Conservation (phyloP, 768 basidiomycete genomes). For the Tylopilus vinaceipallidus region DNA sequence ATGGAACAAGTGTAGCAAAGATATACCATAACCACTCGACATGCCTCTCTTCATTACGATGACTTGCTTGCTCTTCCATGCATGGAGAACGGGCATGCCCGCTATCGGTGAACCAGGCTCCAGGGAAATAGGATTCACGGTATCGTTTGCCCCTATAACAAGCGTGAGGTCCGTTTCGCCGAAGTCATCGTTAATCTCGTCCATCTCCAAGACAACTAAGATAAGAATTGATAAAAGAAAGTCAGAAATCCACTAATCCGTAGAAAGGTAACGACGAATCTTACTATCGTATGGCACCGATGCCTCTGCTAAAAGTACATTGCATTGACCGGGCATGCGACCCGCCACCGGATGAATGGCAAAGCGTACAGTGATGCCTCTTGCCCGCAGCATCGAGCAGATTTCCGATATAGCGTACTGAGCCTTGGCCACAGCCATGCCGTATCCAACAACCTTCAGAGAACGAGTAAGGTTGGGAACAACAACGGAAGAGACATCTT, state of each 20-base stretch:
- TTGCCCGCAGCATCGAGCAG: conserved; percentile 64
- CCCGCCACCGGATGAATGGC: conserved; percentile 91
- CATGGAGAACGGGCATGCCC: conserved; percentile 90
- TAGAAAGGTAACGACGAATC: conserved; percentile 21
- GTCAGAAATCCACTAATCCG: not conserved
- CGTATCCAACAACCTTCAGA: conserved; percentile 74
- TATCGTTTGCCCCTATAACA: conserved; percentile 91
- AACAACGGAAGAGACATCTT: conserved; percentile 4
- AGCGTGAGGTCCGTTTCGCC: conserved; percentile 85
- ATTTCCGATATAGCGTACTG: conserved; percentile 81
- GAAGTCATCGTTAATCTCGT: conserved; percentile 93
- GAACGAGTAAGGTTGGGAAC: conserved; percentile 5
- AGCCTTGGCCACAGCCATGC: conserved; percentile 91
- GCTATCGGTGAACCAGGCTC: conserved; percentile 87
- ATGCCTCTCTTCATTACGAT: conserved; percentile 92
- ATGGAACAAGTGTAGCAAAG: not conserved
- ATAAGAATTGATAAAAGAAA: not conserved
- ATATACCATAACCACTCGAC: conserved; percentile 80
- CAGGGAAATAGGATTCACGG: conserved; percentile 87
- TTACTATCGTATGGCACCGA: conserved; percentile 87
- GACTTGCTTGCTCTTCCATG: conserved; percentile 92
- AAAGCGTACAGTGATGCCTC: conserved; percentile 78
- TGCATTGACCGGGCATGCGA: conserved; percentile 92
- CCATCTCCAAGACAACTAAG: conserved; percentile 89
- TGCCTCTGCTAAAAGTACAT: conserved; percentile 88